These are phyloP conservation scores for Tricholoma saponaceum DNA, from an alignment of 768 basidiomycete species.

Conservation along the genomic window DNA sequence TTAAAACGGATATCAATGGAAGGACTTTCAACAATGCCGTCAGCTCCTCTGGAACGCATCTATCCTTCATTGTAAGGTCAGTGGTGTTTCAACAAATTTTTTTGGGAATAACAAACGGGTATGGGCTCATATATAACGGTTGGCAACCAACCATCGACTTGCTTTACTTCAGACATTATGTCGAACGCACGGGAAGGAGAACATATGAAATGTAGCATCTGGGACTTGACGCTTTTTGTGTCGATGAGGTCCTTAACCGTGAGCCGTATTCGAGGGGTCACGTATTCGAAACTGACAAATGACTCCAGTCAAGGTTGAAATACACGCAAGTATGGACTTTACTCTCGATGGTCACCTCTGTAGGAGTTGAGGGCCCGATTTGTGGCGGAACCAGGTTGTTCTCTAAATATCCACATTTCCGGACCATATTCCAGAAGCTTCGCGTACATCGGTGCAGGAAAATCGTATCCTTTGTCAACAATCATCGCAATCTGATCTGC, in stretches of 20 bases:
- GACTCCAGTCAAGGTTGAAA: background rate
- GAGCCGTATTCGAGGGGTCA: conserved; percentile 66
- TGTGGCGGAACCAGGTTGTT: conserved; percentile 50
- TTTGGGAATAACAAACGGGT: conserved; percentile 49
- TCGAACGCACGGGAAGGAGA: conserved; percentile 67
- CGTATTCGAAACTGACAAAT: conserved; percentile 70
- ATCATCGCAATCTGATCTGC: conserved; percentile 72
- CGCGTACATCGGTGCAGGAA: conserved; percentile 53
- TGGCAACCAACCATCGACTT: conserved; percentile 57
- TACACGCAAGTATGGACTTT: background rate
- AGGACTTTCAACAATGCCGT: conserved; percentile 60
- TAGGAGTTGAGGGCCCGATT: conserved; percentile 76
- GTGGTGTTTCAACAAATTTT: background rate
- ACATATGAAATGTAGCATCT: conserved; percentile 78
- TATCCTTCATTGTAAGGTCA: conserved; percentile 41
- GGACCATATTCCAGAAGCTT: conserved; percentile 58
- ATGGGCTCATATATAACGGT: conserved; percentile 81
- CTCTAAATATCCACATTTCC: conserved; percentile 77
- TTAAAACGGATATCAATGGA: conserved; percentile 60
- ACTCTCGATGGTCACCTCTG: conserved; percentile 70
- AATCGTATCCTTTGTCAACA: conserved; percentile 77
- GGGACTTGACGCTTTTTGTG: conserved; percentile 48
- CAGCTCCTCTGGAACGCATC: conserved; percentile 77
- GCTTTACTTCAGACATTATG: conserved; percentile 61
- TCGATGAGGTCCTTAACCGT: conserved; percentile 62